A percentile compares a stretch with the other conserved stretches of the same genome.
phyloP scores from a whole-genome alignment of 1,284 basidiomycete species.

The Gymnopus androsaceus region DNA sequence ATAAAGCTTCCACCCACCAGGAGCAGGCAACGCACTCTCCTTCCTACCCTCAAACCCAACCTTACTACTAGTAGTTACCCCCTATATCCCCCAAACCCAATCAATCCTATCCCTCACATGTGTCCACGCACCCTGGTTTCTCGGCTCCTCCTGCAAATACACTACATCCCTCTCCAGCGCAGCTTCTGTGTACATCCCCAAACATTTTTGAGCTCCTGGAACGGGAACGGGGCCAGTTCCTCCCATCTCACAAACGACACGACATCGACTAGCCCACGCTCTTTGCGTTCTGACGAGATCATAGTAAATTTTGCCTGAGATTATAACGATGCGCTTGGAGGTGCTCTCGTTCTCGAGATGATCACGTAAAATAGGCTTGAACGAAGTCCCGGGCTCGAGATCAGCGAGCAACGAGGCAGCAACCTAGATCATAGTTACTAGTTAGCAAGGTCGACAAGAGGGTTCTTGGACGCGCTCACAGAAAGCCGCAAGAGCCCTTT shows the following conservation, averaged over 20 bases:
- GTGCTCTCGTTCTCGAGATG: conserved; percentile 37
- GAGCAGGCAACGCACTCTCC: conserved; percentile 75
- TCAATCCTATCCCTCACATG: conserved; percentile 65
- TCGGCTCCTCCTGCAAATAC: conserved; percentile 87
- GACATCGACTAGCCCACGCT: conserved; percentile 45
- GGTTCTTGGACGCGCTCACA: conserved; percentile 44
- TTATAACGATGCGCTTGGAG: conserved; percentile 59
- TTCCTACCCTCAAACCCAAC: conserved; percentile 66
- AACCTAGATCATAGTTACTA: conserved; percentile 53
- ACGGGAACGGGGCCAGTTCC: conserved; percentile 87
- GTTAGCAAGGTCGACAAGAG: not conserved
- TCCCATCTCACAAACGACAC: conserved; percentile 79
- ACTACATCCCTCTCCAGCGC: conserved; percentile 43
- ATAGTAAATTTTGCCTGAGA: conserved; percentile 87
- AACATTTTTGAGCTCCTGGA: conserved; percentile 48
- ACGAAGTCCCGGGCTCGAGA: conserved; percentile 60
- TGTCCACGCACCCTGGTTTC: conserved; percentile 80
- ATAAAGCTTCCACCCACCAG: conserved; percentile 76
- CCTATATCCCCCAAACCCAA: conserved; percentile 48
- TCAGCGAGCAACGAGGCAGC: conserved; percentile 73
- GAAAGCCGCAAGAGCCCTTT: conserved; percentile 80
- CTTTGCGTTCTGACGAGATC: conserved; percentile 71
- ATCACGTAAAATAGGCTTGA: conserved; percentile 75
- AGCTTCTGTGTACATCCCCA: conserved; percentile 48
- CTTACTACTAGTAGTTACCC: conserved; percentile 26